Base-by-base conservation (phyloP, 78 protist genomes). In the Polysphondylium violaceum region DNA sequence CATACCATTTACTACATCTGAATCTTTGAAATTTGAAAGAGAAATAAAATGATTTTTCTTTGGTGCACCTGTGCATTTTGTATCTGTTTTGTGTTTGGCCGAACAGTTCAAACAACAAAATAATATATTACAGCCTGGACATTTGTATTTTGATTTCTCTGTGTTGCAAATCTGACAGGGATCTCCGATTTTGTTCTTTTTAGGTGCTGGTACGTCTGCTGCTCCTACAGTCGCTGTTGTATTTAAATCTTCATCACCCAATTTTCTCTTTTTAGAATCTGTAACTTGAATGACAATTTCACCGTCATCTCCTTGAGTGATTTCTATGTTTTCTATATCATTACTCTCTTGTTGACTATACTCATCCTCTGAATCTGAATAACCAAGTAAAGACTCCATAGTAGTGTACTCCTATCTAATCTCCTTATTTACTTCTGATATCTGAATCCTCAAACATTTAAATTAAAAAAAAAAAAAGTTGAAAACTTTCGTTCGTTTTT, bases 1-100 rank as follows among this genome's bases (percentile, higher is more conserved):
- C 55, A 9, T 77, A 77, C 87, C 87, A 77, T 77, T 77, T 61
- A 64, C 50, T 14, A 77, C 64, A 77, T 77, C 87, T n/a, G 56
- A 40, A 51, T 77, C 87, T 40, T 27, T 64, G 47, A 77, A 61
- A 33, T 77, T 40, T 51, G 41, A 23, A 12, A 77, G 19, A 21
- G 87, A 75, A 7, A 77, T 77, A 29, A 64, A 77, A 36, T 77
- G 87, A 35, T 61, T 77, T 23, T 61, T 64, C 23, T 64, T 61
- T 47, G 51, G 41, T 7, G 51, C 38, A 64, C 87, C 87, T 7
- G 11, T 77, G 55, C 87, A 77, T 23, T 77, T 68, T 5, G 50
- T 33, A 23, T 40, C 74, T 19, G 47, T 55, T 64, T 50, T 61
- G 33, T 77, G 87, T 50, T 40, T 44, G 35, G 7, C 36, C 31